Evolutionary conservation across 2,329 filamentous ascomycete genomes (phyloP).

Genomic region (Tolypocladium inflatum): DNA sequence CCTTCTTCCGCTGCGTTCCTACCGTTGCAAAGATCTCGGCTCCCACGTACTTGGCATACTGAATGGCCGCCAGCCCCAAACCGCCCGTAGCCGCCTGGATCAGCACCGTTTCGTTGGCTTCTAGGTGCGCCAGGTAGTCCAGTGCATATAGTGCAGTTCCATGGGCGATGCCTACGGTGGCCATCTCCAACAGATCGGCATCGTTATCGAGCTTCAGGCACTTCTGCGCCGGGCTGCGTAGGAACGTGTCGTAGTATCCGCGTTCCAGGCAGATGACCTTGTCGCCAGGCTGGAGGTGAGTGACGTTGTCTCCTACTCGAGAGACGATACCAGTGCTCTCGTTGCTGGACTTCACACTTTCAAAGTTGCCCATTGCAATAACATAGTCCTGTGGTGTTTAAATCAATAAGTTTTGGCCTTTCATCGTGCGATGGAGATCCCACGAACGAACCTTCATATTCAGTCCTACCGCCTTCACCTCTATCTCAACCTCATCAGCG

Average conservation of each 20-base stretch:
- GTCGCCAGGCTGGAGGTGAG: slow-evolving; percentile 9
- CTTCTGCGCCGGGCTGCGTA: slow-evolving; percentile 9
- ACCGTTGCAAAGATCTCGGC: slow-evolving; percentile 21
- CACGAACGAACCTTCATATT: slow-evolving; percentile 4
- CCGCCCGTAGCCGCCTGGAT: slow-evolving; percentile 20
- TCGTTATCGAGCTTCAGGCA: neutral
- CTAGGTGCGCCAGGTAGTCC: slow-evolving; percentile 13
- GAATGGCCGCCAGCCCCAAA: slow-evolving; percentile 18
- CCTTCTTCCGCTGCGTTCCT: slow-evolving; percentile 15
- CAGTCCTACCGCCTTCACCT: slow-evolving; percentile 11
- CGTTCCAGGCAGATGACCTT: slow-evolving; percentile 12
- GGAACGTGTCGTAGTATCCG: slow-evolving; percentile 17
- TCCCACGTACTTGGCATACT: slow-evolving; percentile 11
- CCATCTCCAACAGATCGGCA: slow-evolving; percentile 17
- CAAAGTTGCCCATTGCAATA: slow-evolving; percentile 11
- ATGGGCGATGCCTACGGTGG: slow-evolving; percentile 8
- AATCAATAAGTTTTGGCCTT: too few species aligned
- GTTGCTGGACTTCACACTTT: slow-evolving; percentile 9
- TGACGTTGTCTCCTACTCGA: slow-evolving; percentile 6
- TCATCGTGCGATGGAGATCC: too few species aligned
- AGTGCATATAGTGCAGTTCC: slow-evolving; percentile 9
- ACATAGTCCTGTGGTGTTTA: slow-evolving; percentile 9
- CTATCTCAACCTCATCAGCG: slow-evolving; percentile 10
- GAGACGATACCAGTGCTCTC: slow-evolving; percentile 15
- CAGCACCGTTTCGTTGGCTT: slow-evolving; percentile 19